Percentiles rank a stretch among this genome's conserved stretches.
These are phyloP conservation scores for Tagetes erecta DNA, from an alignment of 129 eudicot species.

Conservation along the genomic window DNA sequence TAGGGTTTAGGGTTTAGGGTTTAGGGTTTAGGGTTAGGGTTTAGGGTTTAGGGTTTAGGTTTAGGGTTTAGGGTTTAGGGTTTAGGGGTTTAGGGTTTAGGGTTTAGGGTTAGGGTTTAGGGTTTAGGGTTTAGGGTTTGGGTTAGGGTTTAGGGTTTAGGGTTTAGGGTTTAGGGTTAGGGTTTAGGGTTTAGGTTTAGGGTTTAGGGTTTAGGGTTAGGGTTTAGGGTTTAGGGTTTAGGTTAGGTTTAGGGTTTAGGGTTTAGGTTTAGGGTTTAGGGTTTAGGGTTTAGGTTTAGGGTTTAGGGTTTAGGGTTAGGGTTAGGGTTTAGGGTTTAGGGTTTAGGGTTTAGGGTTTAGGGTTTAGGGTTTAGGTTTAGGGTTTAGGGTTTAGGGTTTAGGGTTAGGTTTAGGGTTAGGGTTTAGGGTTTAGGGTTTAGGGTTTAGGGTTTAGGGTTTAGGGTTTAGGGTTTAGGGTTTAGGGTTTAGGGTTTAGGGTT, in stretches of 20 bases:
- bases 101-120: slow-evolving; percentile 21
- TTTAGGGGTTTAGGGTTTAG: slow-evolving; percentile 16
- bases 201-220: too few relatives aligned
- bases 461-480: slow-evolving; percentile 6
- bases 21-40: slow-evolving; percentile 7
- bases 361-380: slow-evolving; percentile 30
- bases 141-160: slow-evolving; percentile 1
- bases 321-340: too few relatives aligned
- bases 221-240: slow-evolving; percentile 31
- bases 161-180: too few relatives aligned
- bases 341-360: slow-evolving; percentile 28
- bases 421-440: slow-evolving; percentile 31
- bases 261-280: slow-evolving; percentile 21
- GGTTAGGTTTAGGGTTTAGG: too few relatives aligned
- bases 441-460: slow-evolving; percentile 8
- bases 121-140: slow-evolving; percentile 15
- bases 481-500: slow-evolving; percentile 10
- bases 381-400: slow-evolving; percentile 31
- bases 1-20: slow-evolving; percentile 4
- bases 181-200: too few relatives aligned
- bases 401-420: slow-evolving; percentile 33
- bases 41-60: slow-evolving; percentile 7
- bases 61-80: slow-evolving; percentile 16
- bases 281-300: too few relatives aligned
- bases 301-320: too few relatives aligned